phyloP scores from a whole-genome alignment of 2,329 filamentous ascomycete genomes.

The Monosporascus sp. region DNA sequence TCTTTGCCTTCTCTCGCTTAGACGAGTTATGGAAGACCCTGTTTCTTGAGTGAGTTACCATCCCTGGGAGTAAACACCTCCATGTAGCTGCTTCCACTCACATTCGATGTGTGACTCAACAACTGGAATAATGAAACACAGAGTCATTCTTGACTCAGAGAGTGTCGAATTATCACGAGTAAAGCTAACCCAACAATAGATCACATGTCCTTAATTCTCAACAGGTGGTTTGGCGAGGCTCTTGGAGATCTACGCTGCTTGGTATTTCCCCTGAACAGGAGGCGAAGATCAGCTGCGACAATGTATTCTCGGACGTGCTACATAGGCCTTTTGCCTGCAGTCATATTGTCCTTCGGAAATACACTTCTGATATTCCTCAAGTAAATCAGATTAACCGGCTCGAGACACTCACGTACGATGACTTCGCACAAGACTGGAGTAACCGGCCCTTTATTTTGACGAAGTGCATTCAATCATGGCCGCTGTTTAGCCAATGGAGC shows the following conservation, averaged over 20 bases:
- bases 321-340: conserved; percentile 89
- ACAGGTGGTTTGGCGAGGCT: conserved; percentile 66
- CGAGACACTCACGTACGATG: conserved; percentile 60
- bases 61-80: neutral
- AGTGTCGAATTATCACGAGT: neutral
- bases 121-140: neutral
- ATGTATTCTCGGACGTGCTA: conserved; percentile 83
- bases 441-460: conserved; percentile 83
- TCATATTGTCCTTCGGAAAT: conserved; percentile 63
- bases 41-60: conserved; percentile 70
- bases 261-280: conserved; percentile 45
- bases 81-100: neutral
- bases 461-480: conserved; percentile 75
- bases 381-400: conserved; percentile 70
- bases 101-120: neutral
- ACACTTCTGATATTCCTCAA: conserved; percentile 64
- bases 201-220: conserved; percentile 25
- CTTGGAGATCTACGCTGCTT: conserved; percentile 78
- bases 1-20: conserved; percentile 77
- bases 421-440: conserved; percentile 73
- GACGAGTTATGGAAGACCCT: conserved; percentile 88
- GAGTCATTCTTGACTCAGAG: neutral
- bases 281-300: conserved; percentile 62
- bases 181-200: conserved; percentile 22
- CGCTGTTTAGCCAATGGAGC: conserved; percentile 69